Evolutionary conservation across 257 asterid genomes (phyloP).

Genomic region (Thymus mandschuricus): DNA sequence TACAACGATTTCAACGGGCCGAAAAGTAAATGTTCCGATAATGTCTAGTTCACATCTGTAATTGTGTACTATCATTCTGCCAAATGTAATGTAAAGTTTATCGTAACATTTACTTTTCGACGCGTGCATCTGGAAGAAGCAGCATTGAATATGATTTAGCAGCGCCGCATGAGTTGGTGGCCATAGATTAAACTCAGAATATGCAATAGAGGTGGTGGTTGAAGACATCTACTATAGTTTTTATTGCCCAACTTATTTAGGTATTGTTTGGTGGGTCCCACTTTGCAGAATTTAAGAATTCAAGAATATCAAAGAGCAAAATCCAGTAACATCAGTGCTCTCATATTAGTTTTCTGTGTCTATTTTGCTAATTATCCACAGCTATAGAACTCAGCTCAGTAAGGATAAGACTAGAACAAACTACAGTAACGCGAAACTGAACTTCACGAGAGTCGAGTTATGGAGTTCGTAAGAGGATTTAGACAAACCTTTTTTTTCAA

Average conservation of each 20-base stretch:
- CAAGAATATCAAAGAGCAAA: too few relatives aligned
- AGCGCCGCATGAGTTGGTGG: not conserved
- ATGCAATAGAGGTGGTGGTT: not conserved
- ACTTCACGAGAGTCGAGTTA: not conserved
- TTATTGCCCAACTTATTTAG: not conserved
- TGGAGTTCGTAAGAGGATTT: constrained; percentile 7
- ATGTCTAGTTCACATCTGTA: too few relatives aligned
- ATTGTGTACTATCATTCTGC: too few relatives aligned
- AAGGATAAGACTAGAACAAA: not conserved
- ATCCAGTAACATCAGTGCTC: not conserved
- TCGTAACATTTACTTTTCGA: too few relatives aligned
- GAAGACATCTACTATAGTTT: not conserved
- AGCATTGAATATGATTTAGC: not conserved
- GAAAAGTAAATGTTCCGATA: too few relatives aligned
- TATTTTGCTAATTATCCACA: not conserved
- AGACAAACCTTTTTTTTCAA: constrained; percentile 34
- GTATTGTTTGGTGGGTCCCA: not conserved
- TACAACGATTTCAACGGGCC: too few relatives aligned
- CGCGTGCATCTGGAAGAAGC: too few relatives aligned
- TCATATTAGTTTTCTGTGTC: not conserved
- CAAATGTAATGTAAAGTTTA: too few relatives aligned
- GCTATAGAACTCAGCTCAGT: not conserved
- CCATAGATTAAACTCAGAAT: not conserved
- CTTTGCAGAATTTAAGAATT: too few relatives aligned
- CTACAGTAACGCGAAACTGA: constrained; percentile 1